Evolutionary conservation across 371 early-diverging fungal genomes (phyloP), one percentile per base, ranked within the genome.

Genomic region (Encephalitozoon hellem): DNA sequence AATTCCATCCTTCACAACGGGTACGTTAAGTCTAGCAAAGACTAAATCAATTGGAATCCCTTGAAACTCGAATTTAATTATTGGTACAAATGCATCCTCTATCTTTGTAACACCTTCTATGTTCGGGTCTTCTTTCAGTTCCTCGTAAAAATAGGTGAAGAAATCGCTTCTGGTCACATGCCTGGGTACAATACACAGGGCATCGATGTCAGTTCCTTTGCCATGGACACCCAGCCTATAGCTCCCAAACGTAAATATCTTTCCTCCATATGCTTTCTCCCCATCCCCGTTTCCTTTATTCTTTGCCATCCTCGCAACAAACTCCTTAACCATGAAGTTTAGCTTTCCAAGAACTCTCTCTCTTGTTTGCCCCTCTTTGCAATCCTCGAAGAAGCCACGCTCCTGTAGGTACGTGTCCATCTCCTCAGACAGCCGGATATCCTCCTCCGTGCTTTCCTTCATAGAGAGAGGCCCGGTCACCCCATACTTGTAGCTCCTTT

Each of bases 211-310:
- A 9, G 94, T 89, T 38, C 92, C 94, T 89, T 90, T 87, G 26
- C 90, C 91, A 85, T 99, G 96, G 0, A 96, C 99, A 23, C 99
- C 99, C 8, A 97, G 87, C 49, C 97, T 88, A 84, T 94, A 99
- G 65, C 95, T 95, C 9, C 99, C 99, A 86, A 93, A 99, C 0
- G 99, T 95, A 82, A 92, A 96, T 45, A 97, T 96, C 85, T 94
- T 94, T 41, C 97, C 97, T 47, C 94, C 94, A 45, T 90, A 91
- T 69, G 91, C 90, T 66, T 85, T 87, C 1, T 94, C 94, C 26
- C 91, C 78, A 9, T 89, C 84, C 76, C 91, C 93, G 15, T 91
- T 88, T 32, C 91, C 86, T 15, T 87, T 87, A 65, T 87, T 84
- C 9, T 43, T 51, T 67, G 74, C 78, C 43, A 74, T 69, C 45